Evolutionary conservation across 805 yeast genomes (phyloP).

Genomic region (Metschnikowia lochheadii): DNA sequence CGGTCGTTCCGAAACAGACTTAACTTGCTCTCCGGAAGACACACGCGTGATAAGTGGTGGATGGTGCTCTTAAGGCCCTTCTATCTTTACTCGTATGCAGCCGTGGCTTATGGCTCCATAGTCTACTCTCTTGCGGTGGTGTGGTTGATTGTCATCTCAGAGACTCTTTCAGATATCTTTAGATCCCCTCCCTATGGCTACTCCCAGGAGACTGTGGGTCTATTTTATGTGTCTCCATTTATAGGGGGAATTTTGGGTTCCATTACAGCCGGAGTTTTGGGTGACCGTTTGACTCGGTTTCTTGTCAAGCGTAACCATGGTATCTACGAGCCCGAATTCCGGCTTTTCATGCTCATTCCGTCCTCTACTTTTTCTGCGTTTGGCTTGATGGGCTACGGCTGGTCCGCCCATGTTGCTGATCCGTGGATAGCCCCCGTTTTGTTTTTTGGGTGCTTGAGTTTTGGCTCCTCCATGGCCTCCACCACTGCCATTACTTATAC

Average conservation of each 20-base stretch:
- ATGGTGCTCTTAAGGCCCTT: conserved; percentile 54
- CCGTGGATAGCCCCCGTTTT: conserved; percentile 56
- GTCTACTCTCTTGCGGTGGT: conserved; percentile 56
- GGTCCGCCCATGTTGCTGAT: conserved; percentile 47
- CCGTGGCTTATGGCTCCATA: conserved; percentile 48
- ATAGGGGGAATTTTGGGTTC: conserved; percentile 58
- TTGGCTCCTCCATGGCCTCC: conserved; percentile 58
- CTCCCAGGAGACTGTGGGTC: conserved; percentile 44
- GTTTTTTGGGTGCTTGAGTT: conserved; percentile 52
- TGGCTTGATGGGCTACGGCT: conserved; percentile 63
- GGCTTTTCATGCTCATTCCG: conserved; percentile 52
- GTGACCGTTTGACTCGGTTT: conserved; percentile 45
- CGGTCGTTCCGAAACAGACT: conserved; percentile 30
- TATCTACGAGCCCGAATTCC: conserved; percentile 59
- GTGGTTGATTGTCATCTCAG: conserved; percentile 61
- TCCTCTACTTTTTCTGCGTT: conserved; percentile 40
- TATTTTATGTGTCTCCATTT: conserved; percentile 53
- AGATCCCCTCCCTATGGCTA: conserved; percentile 42
- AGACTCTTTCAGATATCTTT: conserved; percentile 50
- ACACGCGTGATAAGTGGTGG: conserved; percentile 49
- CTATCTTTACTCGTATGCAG: conserved; percentile 47
- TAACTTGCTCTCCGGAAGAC: conserved; percentile 46
- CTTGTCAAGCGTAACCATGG: conserved; percentile 48
- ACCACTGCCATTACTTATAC: conserved; percentile 59
- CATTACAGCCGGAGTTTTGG: conserved; percentile 45